Evolutionary conservation across 2,329 filamentous ascomycete genomes (phyloP), one percentile per base, ranked within the genome.

Genomic region (Colletotrichum abscissum): DNA sequence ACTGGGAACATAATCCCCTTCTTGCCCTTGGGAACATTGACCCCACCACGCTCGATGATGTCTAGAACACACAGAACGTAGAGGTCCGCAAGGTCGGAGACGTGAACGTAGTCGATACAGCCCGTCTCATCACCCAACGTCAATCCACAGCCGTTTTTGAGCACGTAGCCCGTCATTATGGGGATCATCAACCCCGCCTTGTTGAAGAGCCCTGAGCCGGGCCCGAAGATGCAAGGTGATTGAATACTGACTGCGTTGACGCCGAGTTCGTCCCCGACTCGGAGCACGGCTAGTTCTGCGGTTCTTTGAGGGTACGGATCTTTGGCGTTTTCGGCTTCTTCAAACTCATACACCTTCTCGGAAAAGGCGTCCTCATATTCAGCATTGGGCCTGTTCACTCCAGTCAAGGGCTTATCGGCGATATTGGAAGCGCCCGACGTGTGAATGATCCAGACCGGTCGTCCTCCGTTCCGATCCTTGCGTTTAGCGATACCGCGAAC

Each of bases 401-500:
- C 74, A 38, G 69, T 76, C 16, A 75, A 8, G 11, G 76, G 76
- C 38, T 63, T 59, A 54, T 76, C 76, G 1, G 75, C 72, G 24
- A 77, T 56, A 60, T 76, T 77, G 42, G 75, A 75, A 22, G 66
- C 72, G 14, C 75, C 76, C 12, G 68, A 71, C 1, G 72, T 73
- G 52, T 77, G 76, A 12, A 77, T 28, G 68, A 77, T 72, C 76
- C 76, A 77, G 14, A 67, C 24, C 35, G 35, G 30, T 16, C 4
- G 66, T 2, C 49, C 14, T 1, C 26, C 22, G 24, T 42, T 33
- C 5, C 42, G 22, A 5, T 58, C n/a, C 38, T 79, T 78, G 7
- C 81, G 77, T 8, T 77, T 74, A 8, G 75, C 78, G 5, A 86
- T 77, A 1, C 84, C 84, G 65, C 22, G 58, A 6, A 85, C 76